phyloP scores from a whole-genome alignment of 2,329 filamentous ascomycete species.

The Bipolaris victoriae region DNA sequence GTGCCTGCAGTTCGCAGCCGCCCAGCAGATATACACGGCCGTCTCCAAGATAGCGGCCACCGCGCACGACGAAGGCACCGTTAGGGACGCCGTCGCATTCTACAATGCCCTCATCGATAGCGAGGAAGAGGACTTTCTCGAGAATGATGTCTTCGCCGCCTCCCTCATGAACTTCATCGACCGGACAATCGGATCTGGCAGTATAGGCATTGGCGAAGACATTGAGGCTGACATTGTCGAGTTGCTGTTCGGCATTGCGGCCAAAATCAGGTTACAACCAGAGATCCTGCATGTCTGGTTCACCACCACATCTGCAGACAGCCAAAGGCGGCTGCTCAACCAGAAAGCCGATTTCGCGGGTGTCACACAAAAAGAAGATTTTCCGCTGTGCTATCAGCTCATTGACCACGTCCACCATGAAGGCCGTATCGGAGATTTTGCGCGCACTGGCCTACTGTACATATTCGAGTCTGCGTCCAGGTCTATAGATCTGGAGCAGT shows the following conservation, averaged over 20 bases:
- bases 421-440: conserved; percentile 93
- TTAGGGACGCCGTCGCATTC: conserved; percentile 81
- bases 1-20: conserved; percentile 85
- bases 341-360: conserved; percentile 77
- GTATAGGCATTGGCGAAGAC: conserved; percentile 74
- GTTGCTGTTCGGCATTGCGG: conserved; percentile 92
- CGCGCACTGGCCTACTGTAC: conserved; percentile 89
- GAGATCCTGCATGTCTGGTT: conserved; percentile 92
- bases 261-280: conserved; percentile 91
- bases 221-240: conserved; percentile 91
- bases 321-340: conserved; percentile 52
- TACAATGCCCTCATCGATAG: conserved; percentile 94
- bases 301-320: conserved; percentile 58
- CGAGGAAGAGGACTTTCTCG: conserved; percentile 93
- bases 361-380: conserved; percentile 85
- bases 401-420: conserved; percentile 98
- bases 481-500: conserved; percentile 83
- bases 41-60: conserved; percentile 88
- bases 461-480: conserved; percentile 92
- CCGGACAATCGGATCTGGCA: conserved; percentile 75
- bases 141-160: conserved; percentile 82
- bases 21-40: conserved; percentile 86
- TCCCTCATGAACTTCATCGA: conserved; percentile 87
- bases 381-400: conserved; percentile 92
- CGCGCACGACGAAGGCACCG: conserved; percentile 82